Conservation (phyloP, 331 rosid species). For the Dryas integrifolia region DNA sequence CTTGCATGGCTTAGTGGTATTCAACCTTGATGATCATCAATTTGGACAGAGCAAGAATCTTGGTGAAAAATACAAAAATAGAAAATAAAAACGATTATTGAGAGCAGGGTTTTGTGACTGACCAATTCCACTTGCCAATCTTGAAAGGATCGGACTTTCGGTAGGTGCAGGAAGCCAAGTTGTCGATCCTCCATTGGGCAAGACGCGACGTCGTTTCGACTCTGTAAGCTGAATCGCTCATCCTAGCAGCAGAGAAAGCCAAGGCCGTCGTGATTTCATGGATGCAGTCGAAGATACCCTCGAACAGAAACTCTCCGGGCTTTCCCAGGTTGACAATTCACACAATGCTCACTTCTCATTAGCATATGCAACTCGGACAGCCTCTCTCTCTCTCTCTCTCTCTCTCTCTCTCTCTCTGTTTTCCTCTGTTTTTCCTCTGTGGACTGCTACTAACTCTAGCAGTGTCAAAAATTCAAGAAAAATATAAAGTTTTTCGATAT, state of each 20-base stretch:
- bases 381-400: background rate
- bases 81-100: background rate
- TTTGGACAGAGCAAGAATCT: background rate
- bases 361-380: slow-evolving; percentile 9
- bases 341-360: slow-evolving; percentile 50
- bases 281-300: slow-evolving; percentile 85
- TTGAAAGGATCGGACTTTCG: slow-evolving; percentile 96
- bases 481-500: background rate
- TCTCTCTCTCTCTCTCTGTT: slow-evolving; percentile 17
- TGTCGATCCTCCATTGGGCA: slow-evolving; percentile 97
- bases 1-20: background rate
- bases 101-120: background rate
- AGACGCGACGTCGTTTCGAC: slow-evolving; percentile 89
- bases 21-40: background rate
- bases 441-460: background rate
- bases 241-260: slow-evolving; percentile 65
- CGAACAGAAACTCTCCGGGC: slow-evolving; percentile 73
- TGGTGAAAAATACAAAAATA: background rate
- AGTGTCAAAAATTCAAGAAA: slow-evolving; percentile 6
- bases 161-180: slow-evolving; percentile 76
- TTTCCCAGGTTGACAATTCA: slow-evolving; percentile 85
- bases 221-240: slow-evolving; percentile 81
- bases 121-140: slow-evolving; percentile 96
- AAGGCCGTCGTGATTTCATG: slow-evolving; percentile 83
- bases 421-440: slow-evolving; percentile 9